These are phyloP conservation scores for Boletus albobrunnescens DNA, from an alignment of 1,284 basidiomycete species.

Conservation along the genomic window DNA sequence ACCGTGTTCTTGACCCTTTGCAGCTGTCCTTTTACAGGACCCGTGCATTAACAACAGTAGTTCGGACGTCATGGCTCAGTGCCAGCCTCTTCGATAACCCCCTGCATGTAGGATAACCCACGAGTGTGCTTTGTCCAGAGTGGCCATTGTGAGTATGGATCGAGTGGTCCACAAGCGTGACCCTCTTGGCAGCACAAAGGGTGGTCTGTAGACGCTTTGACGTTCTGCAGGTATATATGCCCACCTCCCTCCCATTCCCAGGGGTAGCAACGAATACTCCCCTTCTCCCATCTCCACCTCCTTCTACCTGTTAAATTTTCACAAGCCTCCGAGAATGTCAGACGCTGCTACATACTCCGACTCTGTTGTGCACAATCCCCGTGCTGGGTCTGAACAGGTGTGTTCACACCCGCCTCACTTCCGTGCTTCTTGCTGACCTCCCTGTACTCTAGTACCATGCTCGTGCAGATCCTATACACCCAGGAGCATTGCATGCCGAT, in stretches of 20 bases:
- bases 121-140: background rate
- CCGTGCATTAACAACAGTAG: too few relatives aligned
- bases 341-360: too few relatives aligned
- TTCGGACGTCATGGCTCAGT: too few relatives aligned
- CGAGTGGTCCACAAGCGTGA: background rate
- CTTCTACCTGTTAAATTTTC: background rate
- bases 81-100: too few relatives aligned
- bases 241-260: background rate
- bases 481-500: background rate
- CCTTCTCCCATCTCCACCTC: background rate
- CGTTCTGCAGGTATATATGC: background rate
- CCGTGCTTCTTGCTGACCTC: background rate
- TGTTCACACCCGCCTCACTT: background rate
- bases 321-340: too few relatives aligned
- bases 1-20: too few relatives aligned
- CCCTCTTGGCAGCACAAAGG: background rate
- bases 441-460: background rate
- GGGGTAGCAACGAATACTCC: background rate
- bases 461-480: background rate
- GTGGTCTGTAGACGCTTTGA: background rate
- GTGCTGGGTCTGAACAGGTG: background rate
- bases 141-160: background rate
- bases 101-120: background rate
- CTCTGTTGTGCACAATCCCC: background rate
- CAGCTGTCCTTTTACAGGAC: too few relatives aligned